These are phyloP conservation scores for Penicillium palitans DNA, from an alignment of 2,329 filamentous ascomycete genomes.

Conservation along the genomic window DNA sequence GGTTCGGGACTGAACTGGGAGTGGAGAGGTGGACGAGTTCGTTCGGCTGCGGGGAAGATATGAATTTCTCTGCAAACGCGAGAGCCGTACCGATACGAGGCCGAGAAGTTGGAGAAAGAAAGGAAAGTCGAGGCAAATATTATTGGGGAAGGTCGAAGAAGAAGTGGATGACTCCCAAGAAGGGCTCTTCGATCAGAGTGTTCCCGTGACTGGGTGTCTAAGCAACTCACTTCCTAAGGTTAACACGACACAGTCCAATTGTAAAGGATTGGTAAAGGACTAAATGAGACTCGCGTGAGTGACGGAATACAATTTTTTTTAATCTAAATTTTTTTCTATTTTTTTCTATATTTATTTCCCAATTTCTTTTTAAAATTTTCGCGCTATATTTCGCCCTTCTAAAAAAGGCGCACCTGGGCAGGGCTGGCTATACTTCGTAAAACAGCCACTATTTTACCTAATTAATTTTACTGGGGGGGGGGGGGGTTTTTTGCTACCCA, in stretches of 20 bases:
- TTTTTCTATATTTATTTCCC: neutral
- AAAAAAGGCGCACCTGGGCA: neutral
- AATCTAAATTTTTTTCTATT: neutral
- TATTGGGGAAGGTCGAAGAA: conserved; percentile 8
- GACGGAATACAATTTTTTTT: neutral
- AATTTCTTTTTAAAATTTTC: neutral
- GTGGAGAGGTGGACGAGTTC: conserved; percentile 24
- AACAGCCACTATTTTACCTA: conserved; percentile 20
- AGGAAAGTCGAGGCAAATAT: conserved; percentile 2
- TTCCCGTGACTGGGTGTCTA: conserved; percentile 29
- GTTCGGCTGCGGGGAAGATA: conserved; percentile 28
- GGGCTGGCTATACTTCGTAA: conserved; percentile 20
- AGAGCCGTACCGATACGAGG: conserved; percentile 1
- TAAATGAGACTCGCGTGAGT: conserved; percentile 5
- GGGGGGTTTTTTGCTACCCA: conserved; percentile 7
- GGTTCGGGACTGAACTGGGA: conserved; percentile 24
- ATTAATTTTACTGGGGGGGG: conserved; percentile 7
- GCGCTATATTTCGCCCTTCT: conserved; percentile 1
- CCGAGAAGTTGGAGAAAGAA: neutral
- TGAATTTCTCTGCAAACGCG: conserved; percentile 6
- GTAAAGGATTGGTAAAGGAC: conserved; percentile 9
- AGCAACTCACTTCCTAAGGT: conserved; percentile 9
- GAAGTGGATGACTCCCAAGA: conserved; percentile 10
- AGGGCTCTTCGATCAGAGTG: conserved; percentile 18
- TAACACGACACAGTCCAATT: conserved; percentile 22